phyloP scores from a whole-genome alignment of 371 early-diverging fungal genomes.

The Syncephalastrum monosporum region DNA sequence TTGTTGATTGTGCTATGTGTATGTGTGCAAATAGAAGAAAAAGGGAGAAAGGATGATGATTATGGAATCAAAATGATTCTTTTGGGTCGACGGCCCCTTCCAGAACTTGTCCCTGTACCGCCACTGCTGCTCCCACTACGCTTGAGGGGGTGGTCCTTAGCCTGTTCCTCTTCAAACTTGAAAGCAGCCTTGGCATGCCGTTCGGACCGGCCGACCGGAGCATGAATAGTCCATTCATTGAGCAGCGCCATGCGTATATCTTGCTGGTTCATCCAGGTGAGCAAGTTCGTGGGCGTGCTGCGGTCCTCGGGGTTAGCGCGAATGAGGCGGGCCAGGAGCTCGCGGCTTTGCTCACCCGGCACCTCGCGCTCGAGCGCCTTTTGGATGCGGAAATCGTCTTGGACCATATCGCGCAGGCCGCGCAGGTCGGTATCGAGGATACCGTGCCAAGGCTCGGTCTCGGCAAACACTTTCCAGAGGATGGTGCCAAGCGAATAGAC shows the following conservation, averaged over 20 bases:
- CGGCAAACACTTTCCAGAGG: conserved; percentile 64
- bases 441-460: conserved; percentile 66
- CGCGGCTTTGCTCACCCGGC: conserved; percentile 41
- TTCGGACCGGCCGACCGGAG: conserved; percentile 31
- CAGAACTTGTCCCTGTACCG: not conserved
- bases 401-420: conserved; percentile 54
- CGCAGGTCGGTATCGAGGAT: conserved; percentile 59
- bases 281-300: conserved; percentile 35
- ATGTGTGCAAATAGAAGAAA: too few species aligned
- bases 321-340: conserved; percentile 45
- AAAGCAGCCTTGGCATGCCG: conserved; percentile 26
- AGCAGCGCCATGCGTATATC: conserved; percentile 27
- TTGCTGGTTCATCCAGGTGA: conserved; percentile 37
- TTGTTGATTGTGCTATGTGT: too few species aligned
- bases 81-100: not conserved
- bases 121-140: not conserved
- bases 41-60: not conserved
- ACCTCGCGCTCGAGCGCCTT: conserved; percentile 52
- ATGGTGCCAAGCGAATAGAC: conserved; percentile 64
- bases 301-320: conserved; percentile 48
- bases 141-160: conserved; percentile 2
- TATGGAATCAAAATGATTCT: conserved; percentile 4
- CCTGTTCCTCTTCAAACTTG: conserved; percentile 17
- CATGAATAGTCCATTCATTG: conserved; percentile 40
- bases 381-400: conserved; percentile 47